Evolutionary conservation across 2,329 filamentous ascomycete species (phyloP), one percentile per base, ranked within the genome.

Genomic region (Ophiostoma sp.): DNA sequence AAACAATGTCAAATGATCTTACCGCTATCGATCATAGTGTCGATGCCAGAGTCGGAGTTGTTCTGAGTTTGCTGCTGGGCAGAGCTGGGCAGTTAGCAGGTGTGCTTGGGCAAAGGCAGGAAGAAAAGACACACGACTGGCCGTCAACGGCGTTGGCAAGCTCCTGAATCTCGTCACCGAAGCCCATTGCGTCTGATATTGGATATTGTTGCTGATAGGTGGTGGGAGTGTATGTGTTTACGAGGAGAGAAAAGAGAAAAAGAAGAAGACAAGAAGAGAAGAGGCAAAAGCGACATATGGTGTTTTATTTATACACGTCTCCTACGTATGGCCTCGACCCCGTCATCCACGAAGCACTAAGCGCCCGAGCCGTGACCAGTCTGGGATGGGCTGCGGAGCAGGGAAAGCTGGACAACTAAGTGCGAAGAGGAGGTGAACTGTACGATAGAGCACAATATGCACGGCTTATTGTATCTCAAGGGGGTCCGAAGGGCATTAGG

Each of bases 1-100:
- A 76, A 41, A 42, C 12, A 8, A 8, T 52, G 36, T 0, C n/a
- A 16, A 36, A 58, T 1, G 11, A 40, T 16, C 70, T 14, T 70
- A 77, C 76, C 73, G 40, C 75, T 76, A 70, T 79, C 77, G 42
- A 75, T 72, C 64, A 76, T 64, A 44, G 75, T 78, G 65, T 79
- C 76, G 55, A 73, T 71, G 40, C 73, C 74, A 55, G 75, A 75
- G 64, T 76, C 73, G 14, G 74, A 75, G 2, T 70, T 62, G 69
- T 76, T 71, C 63, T 70, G 60, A 55, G 72, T 69, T 45, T 69
- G 75, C 71, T 78, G 75, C 47, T 77, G 73, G 63, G 75, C 74
- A 47, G 75, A 73, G 65, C 74, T 76, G 67, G 27, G 14, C 6
- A 14, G 58, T 62, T 41, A 62, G 58, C 9, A 40, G 16, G 41